Evolutionary conservation across 805 yeast genomes (phyloP).

Genomic region (Ogataea methanolica): DNA sequence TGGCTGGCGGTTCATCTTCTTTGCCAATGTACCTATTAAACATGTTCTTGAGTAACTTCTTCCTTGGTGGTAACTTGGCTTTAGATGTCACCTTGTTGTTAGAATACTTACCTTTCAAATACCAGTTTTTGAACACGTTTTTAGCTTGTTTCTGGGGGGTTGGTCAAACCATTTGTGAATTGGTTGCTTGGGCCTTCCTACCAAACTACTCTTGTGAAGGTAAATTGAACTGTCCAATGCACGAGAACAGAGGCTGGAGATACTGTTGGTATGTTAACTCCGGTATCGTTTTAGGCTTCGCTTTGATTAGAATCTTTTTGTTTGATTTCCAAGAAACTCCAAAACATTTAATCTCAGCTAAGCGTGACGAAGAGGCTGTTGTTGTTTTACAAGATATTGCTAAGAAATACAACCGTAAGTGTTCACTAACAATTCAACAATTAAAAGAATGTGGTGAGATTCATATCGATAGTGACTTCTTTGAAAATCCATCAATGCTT

Average conservation of each 20-base stretch:
- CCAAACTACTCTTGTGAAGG: constrained; percentile 40
- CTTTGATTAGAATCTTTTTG: constrained; percentile 38
- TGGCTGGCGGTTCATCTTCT: constrained; percentile 44
- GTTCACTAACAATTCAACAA: constrained; percentile 37
- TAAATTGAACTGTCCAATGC: constrained; percentile 35
- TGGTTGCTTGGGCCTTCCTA: constrained; percentile 47
- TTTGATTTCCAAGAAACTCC: constrained; percentile 37
- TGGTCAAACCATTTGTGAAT: constrained; percentile 45
- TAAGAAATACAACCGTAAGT: constrained; percentile 33
- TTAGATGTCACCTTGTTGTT: constrained; percentile 45
- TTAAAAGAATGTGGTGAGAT: constrained; percentile 35
- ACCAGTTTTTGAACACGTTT: constrained; percentile 45
- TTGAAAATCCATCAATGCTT: constrained; percentile 3
- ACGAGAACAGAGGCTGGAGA: constrained; percentile 51
- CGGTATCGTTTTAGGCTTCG: constrained; percentile 39
- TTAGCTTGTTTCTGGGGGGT: constrained; percentile 57
- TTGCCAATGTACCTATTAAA: constrained; percentile 43
- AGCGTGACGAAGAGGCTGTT: constrained; percentile 42
- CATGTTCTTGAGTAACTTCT: constrained; percentile 30
- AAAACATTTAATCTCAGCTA: constrained; percentile 26
- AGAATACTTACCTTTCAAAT: constrained; percentile 43
- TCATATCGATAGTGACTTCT: constrained; percentile 10
- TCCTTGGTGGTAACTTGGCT: constrained; percentile 51
- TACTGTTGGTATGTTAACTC: constrained; percentile 47
- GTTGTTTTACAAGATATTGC: constrained; percentile 38